Evolutionary conservation across 495 filamentous ascomycete species (phyloP).

Genomic region (Penicillium ucsense): DNA sequence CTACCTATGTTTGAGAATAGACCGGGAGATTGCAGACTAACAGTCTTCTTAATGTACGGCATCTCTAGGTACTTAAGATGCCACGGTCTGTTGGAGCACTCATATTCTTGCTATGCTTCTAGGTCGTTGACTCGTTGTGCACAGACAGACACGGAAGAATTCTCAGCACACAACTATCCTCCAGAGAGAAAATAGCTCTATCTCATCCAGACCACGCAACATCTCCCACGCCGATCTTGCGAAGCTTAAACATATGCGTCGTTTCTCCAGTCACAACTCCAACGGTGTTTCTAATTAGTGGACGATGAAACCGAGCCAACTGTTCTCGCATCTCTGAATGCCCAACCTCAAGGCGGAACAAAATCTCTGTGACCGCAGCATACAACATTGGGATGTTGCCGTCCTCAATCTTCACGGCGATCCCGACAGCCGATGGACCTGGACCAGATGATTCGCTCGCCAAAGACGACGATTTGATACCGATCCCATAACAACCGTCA

Average conservation of each 20-base stretch:
- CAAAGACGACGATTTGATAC: conserved; percentile 14
- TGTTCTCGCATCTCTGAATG: conserved; percentile 8
- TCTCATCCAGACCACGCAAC: too few relatives aligned
- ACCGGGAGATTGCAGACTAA: too few relatives aligned
- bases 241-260: conserved; percentile 12
- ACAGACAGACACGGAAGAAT: too few relatives aligned
- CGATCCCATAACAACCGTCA: conserved; percentile 31
- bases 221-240: neutral
- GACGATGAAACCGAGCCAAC: conserved; percentile 18
- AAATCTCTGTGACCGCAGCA: conserved; percentile 26
- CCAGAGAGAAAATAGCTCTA: too few relatives aligned
- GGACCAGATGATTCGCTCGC: conserved; percentile 14
- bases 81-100: too few relatives aligned
- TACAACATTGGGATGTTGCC: conserved; percentile 26
- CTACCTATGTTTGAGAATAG: too few relatives aligned
- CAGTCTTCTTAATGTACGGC: too few relatives aligned
- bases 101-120: too few relatives aligned
- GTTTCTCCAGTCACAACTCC: conserved; percentile 23
- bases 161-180: too few relatives aligned
- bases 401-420: conserved; percentile 35
- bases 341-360: conserved; percentile 26
- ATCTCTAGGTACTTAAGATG: too few relatives aligned
- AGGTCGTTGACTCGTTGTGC: too few relatives aligned
- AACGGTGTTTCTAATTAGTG: conserved; percentile 22
- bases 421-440: conserved; percentile 24